Percentiles rank a stretch among this genome's conserved stretches.
These are phyloP conservation scores for Arabidopsis suecica DNA, from an alignment of 345 rosid species.

Conservation along the genomic window DNA sequence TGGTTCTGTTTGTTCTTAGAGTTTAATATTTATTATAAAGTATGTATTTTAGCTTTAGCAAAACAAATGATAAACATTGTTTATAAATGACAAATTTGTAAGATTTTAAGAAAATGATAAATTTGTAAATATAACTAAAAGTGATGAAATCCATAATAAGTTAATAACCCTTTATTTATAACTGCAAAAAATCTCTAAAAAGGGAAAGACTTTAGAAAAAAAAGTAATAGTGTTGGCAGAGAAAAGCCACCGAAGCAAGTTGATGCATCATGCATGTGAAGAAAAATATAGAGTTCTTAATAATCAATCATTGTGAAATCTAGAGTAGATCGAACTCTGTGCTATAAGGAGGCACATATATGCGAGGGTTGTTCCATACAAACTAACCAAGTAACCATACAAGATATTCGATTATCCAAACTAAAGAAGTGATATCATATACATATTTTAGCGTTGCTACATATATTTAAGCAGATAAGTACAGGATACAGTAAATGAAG, in stretches of 20 bases:
- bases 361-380: too few relatives aligned
- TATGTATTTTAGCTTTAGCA: too few relatives aligned
- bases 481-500: background rate
- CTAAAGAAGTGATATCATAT: background rate
- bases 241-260: conserved; percentile 1
- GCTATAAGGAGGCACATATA: too few relatives aligned
- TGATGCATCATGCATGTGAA: background rate
- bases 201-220: background rate
- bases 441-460: background rate
- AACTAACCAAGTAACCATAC: background rate
- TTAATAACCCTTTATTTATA: background rate
- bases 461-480: conserved; percentile 13
- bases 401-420: background rate
- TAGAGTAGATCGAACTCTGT: background rate
- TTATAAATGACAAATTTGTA: too few relatives aligned
- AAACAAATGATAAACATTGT: too few relatives aligned
- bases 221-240: background rate
- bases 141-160: too few relatives aligned
- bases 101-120: too few relatives aligned
- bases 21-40: too few relatives aligned
- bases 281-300: background rate
- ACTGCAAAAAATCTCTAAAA: background rate
- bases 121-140: too few relatives aligned
- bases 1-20: too few relatives aligned
- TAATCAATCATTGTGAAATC: background rate